Evolutionary conservation across 176 grass and related monocot genomes (phyloP).

Genomic region (Lolium rigidum): DNA sequence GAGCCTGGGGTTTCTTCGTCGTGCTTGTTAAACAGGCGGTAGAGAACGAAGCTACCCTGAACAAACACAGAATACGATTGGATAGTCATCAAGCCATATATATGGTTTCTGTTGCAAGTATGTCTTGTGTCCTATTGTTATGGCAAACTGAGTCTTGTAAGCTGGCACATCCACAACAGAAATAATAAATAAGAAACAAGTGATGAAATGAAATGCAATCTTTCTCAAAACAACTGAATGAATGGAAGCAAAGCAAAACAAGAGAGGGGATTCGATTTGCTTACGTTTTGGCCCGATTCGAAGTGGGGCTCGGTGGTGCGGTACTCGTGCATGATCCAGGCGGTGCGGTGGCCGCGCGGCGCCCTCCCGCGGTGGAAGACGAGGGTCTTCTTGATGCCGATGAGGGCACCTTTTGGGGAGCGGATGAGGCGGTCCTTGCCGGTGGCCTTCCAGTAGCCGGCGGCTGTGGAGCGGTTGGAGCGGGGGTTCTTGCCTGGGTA

Average conservation of each 20-base stretch:
- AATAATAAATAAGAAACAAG: neutral
- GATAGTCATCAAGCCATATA: neutral
- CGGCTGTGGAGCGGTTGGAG: constrained; percentile 80
- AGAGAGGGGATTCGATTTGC: neutral
- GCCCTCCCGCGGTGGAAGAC: constrained; percentile 69
- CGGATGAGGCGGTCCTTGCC: constrained; percentile 88
- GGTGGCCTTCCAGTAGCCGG: constrained; percentile 98
- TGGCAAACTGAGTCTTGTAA: neutral
- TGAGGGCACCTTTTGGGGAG: constrained; percentile 40
- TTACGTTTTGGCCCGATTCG: neutral
- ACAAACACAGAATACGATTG: neutral
- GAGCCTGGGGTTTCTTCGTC: constrained; percentile 46
- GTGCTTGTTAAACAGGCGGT: constrained; percentile 69
- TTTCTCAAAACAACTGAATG: neutral
- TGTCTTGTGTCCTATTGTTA: neutral
- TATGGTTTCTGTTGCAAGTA: neutral
- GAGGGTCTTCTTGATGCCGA: constrained; percentile 77
- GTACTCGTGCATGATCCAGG: constrained; percentile 86
- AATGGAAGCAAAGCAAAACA: neutral
- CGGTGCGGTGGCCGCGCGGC: constrained; percentile 50
- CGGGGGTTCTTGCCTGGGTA: constrained; percentile 50
- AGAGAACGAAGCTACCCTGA: constrained; percentile 71
- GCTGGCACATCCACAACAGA: neutral
- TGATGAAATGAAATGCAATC: neutral
- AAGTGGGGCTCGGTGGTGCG: constrained; percentile 53